Base-by-base conservation (phyloP, 805 yeast genomes). In the Yarrowia porcina region DNA sequence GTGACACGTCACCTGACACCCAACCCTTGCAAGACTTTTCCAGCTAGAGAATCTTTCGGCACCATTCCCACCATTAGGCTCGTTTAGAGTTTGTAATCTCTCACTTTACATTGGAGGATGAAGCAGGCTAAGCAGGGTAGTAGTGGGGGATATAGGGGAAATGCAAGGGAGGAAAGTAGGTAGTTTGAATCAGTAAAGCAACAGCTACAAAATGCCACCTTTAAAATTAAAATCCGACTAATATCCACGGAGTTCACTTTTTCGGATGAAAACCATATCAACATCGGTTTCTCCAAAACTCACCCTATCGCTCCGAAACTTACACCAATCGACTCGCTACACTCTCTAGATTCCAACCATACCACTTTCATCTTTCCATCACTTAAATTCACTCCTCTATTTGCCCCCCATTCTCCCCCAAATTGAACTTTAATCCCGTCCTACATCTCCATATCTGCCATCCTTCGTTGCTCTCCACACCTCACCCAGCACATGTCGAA, bases 81-180 rank as follows among this genome's bases (percentile, higher is more conserved):
- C 35, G 11, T 45, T 45, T 45, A 28, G 4, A 12, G 35, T 45
- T 45, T 10, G 52, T 45, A 45, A 45, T 45, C 52, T 45, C 52
- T 45, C 52, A 33, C 52, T 27, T 17, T 12, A 20, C 49, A 18
- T 28, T 45, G 52, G 52, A 45, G 25, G 21, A 36, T 10, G 41
- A 9, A 17, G 8, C 7, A 4, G 1, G 9, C n/a, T n/a, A n/a
- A 15, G 9, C 4, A 23, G 42, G 42, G 9, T 20, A 21, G 12
- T 12, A 6, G 7, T 38, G 21, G 8, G 25, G 21, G 23, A 1
- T n/a, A 7, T 17, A 9, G 3, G 8, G 18, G 25, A 7, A 10
- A 11, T 20, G 3, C 15, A 8, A 25, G 7, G 5, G 10, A 4
- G 1, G 2, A 38, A 8, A 8, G 12, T 7, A 21, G n/a, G n/a